A percentile compares a stretch with the other conserved stretches of the same genome.
Evolutionary conservation across 2,329 filamentous ascomycete species (phyloP).

Genomic region (Bipolaris cookei): DNA sequence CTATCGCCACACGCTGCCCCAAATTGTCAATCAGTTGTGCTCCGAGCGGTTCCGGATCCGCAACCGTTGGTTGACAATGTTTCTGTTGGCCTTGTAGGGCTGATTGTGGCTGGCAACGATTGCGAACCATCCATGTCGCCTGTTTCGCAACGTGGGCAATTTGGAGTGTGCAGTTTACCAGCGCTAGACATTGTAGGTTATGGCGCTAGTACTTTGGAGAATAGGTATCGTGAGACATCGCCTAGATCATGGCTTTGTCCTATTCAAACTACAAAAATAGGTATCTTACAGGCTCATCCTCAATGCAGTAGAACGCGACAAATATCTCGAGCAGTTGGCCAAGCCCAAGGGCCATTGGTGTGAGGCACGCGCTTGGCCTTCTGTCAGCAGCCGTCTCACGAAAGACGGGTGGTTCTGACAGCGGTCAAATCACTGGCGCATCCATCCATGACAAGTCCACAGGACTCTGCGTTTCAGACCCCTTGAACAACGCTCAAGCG

Average conservation of each 20-base stretch:
- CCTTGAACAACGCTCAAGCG: neutral
- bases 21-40: neutral
- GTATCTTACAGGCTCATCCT: neutral
- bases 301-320: too few species aligned
- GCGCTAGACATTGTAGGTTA: neutral
- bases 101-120: neutral
- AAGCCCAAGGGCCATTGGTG: too few species aligned
- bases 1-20: neutral
- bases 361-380: neutral
- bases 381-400: neutral
- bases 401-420: neutral
- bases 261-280: neutral
- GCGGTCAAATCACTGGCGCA: neutral
- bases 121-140: neutral
- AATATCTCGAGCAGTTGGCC: too few species aligned
- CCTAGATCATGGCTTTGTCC: neutral
- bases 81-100: neutral
- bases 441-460: neutral
- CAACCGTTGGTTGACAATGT: neutral
- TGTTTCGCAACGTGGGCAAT: neutral
- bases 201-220: neutral
- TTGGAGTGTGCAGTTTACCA: neutral
- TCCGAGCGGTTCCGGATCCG: neutral
- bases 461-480: neutral
- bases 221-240: neutral